A percentile compares a stretch with the other conserved stretches of the same genome.
Evolutionary conservation across 2,329 filamentous ascomycete species (phyloP).

Genomic region (Phialocephala sp.): DNA sequence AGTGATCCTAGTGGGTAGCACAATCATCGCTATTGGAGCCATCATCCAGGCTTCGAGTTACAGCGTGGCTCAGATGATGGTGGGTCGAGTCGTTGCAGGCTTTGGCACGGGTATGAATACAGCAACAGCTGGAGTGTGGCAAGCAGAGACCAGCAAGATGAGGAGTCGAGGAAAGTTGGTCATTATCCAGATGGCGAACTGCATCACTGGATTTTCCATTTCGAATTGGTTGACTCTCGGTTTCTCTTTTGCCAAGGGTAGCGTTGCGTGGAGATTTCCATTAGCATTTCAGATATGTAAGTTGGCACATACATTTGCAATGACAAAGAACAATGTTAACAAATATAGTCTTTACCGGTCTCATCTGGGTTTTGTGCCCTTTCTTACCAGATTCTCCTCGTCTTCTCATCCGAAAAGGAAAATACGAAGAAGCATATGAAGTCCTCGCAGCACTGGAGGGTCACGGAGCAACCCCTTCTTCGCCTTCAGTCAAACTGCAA

Average conservation of each 20-base stretch:
- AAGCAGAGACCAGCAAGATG: conserved; percentile 35
- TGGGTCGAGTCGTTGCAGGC: conserved; percentile 46
- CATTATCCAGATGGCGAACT: conserved; percentile 52
- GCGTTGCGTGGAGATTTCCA: conserved; percentile 43
- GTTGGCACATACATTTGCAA: conserved; percentile 26
- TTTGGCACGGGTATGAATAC: conserved; percentile 54
- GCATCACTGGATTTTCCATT: conserved; percentile 61
- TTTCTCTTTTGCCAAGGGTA: conserved; percentile 39
- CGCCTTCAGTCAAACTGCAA: conserved; percentile 45
- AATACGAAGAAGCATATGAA: conserved; percentile 59
- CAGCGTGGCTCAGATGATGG: conserved; percentile 48
- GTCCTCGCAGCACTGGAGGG: conserved; percentile 57
- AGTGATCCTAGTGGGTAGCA: conserved; percentile 60
- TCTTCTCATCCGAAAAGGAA: conserved; percentile 70
- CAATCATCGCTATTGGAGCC: conserved; percentile 33
- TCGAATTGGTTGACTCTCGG: conserved; percentile 47
- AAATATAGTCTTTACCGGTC: conserved; percentile 38
- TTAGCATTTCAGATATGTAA: conserved; percentile 44
- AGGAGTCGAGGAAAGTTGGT: conserved; percentile 35
- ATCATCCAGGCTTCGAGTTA: conserved; percentile 42
- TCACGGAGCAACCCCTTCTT: conserved; percentile 43
- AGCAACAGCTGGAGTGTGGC: conserved; percentile 71
- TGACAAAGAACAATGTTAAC: neutral
- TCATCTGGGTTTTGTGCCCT: conserved; percentile 45
- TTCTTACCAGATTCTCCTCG: conserved; percentile 73